Evolutionary conservation across 805 yeast genomes (phyloP).

Genomic region (Sporopachydermia lactativora): DNA sequence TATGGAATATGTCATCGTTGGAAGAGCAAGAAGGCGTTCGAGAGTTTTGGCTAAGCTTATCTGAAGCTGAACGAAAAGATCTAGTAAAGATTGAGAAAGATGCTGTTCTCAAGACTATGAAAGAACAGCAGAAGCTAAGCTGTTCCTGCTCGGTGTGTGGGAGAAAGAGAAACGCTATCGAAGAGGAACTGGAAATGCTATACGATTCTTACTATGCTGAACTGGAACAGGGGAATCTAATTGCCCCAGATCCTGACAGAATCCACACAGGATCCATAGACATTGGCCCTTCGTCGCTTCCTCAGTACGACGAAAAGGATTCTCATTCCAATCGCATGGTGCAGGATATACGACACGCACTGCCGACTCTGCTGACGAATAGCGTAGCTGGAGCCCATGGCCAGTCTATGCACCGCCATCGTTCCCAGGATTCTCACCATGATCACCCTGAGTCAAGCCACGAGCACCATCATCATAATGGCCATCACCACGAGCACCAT

Average conservation of each 20-base stretch:
- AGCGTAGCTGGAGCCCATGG: neutral
- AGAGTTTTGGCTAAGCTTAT: conserved; percentile 53
- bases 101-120: conserved; percentile 51
- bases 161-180: conserved; percentile 53
- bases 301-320: neutral
- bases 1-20: conserved; percentile 32
- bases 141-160: conserved; percentile 77
- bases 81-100: conserved; percentile 55
- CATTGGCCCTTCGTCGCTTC: neutral
- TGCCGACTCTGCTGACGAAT: neutral
- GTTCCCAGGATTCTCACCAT: conserved; percentile 4
- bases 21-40: conserved; percentile 40
- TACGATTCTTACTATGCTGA: conserved; percentile 55
- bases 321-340: neutral
- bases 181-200: conserved; percentile 60
- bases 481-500: conserved; percentile 7
- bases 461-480: conserved; percentile 6
- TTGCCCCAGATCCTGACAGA: conserved; percentile 4
- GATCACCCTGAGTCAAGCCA: conserved; percentile 2
- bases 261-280: neutral
- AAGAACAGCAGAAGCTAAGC: conserved; percentile 37
- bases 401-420: neutral
- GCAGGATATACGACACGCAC: neutral
- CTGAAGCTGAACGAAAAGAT: conserved; percentile 42
- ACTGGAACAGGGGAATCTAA: conserved; percentile 22